These are phyloP conservation scores for Phytophthora quininea DNA, from an alignment of 352 stramenopile genomes.

Conservation along the genomic window DNA sequence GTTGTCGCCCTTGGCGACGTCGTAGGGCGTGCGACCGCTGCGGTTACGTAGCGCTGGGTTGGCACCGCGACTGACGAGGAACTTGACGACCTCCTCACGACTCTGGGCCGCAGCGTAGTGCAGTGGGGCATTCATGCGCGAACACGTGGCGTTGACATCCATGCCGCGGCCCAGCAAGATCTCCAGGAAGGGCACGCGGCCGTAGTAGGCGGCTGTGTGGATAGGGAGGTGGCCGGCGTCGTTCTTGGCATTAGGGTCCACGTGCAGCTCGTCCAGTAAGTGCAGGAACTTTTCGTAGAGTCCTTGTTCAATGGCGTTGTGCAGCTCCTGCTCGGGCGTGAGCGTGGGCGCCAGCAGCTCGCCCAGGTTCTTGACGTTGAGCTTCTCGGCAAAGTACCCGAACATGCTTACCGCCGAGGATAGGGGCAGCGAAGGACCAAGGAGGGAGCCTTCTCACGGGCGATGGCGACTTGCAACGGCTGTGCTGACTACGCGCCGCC, in stretches of 20 bases:
- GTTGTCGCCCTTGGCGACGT: constrained; percentile 85
- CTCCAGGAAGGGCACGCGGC: constrained; percentile 75
- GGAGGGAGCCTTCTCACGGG: not conserved
- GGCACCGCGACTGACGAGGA: constrained; percentile 69
- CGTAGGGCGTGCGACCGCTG: constrained; percentile 79
- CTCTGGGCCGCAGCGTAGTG: constrained; percentile 83
- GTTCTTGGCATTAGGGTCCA: constrained; percentile 76
- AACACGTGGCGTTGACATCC: constrained; percentile 72
- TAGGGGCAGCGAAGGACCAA: not conserved
- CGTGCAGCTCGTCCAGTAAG: constrained; percentile 73
- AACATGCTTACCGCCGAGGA: constrained; percentile 61
- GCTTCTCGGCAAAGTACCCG: constrained; percentile 87
- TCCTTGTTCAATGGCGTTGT: constrained; percentile 77
- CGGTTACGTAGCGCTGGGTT: constrained; percentile 86
- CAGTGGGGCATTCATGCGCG: constrained; percentile 79
- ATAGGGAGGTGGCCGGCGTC: constrained; percentile 80
- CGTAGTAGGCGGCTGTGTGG: constrained; percentile 87
- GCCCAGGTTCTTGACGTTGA: constrained; percentile 90
- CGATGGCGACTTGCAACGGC: not conserved
- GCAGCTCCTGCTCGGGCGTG: constrained; percentile 87
- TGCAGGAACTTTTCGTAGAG: constrained; percentile 72
- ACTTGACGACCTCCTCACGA: constrained; percentile 75
- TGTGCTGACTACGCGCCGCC: too few species aligned
- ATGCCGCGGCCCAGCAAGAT: constrained; percentile 68
- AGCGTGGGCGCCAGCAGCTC: constrained; percentile 88